Base-by-base conservation (phyloP, 2,329 filamentous ascomycete species). In the Aphanocladium album region DNA sequence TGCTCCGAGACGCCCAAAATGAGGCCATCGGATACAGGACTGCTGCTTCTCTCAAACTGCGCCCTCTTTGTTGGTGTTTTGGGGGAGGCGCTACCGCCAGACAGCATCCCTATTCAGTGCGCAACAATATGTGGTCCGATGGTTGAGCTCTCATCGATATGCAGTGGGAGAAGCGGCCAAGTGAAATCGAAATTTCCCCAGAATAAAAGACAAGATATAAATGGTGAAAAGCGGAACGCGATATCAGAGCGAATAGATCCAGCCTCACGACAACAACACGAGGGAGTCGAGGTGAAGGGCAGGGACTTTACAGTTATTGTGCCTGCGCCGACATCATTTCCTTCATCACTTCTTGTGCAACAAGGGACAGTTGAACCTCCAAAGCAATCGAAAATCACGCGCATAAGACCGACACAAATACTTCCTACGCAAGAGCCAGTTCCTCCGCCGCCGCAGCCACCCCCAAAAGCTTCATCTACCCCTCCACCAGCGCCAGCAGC, bases 101-200 rank as follows among this genome's bases (percentile, higher is more conserved):
- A 73, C 23, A 71, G 75, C 27, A 72, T 78, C 17, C 76, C 76
- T 35, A 61, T 76, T 23, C 67, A 69, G 57, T 78, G 76, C 61
- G 74, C 74, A 39, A 72, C 71, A 43, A 77, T 78, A 56, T 78
- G 76, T 67, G 75, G 75, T 5, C 76, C 76, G 56, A 72, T 78
- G 53, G 74, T 78, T 60, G 76, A 78, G 66, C 66, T 78, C n/a
- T 73, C 73, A 35, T 67, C 67, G 11, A 70, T 71, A 49, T 78
- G 76, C 68, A 69, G 70, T 63, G 35, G 37, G 16, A 30, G 37
- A 4, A 21, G 8, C 37, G 27, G 19, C 5, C 27, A n/a, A 12
- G 23, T 27, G 3, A 49, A 46, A 12, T 37, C n/a, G 3, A 46
- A 45, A 1, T 35, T 23, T 7, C 14, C 25, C 2, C 19, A n/a